Conservation (phyloP, 1,139 yeast species). For the Yamadazyma membranifaciens region DNA sequence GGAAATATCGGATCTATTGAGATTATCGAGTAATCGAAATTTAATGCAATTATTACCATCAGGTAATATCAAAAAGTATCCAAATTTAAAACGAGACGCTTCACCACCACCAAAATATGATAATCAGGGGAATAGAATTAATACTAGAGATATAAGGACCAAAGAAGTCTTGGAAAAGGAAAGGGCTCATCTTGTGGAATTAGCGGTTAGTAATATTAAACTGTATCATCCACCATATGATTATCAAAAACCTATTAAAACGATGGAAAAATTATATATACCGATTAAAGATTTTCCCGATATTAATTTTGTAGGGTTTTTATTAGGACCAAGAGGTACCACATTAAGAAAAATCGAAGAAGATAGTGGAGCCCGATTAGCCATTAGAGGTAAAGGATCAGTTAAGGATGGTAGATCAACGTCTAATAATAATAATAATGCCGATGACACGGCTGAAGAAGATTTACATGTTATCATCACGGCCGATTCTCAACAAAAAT, state of each 20-base stretch:
- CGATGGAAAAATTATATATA: slow-evolving; percentile 78
- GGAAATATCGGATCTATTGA: slow-evolving; percentile 54
- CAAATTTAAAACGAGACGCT: slow-evolving; percentile 56
- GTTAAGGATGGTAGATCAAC: slow-evolving; percentile 83
- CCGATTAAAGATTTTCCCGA: slow-evolving; percentile 90
- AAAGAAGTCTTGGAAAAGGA: slow-evolving; percentile 69
- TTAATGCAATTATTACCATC: slow-evolving; percentile 38
- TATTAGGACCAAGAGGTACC: slow-evolving; percentile 95
- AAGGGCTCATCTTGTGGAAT: slow-evolving; percentile 71
- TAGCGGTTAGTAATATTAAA: slow-evolving; percentile 72
- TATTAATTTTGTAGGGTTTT: slow-evolving; percentile 85
- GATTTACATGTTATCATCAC: slow-evolving; percentile 87
- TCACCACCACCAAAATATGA: slow-evolving; percentile 96
- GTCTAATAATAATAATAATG: slow-evolving; percentile 16
- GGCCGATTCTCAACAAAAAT: slow-evolving; percentile 77
- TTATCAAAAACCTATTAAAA: slow-evolving; percentile 67
- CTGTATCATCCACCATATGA: slow-evolving; percentile 78
- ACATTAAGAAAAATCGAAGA: slow-evolving; percentile 80
- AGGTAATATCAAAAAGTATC: slow-evolving; percentile 19
- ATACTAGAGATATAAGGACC: slow-evolving; percentile 75
- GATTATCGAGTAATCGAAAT: slow-evolving; percentile 54
- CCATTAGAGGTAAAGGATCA: slow-evolving; percentile 91
- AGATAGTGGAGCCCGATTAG: slow-evolving; percentile 81
- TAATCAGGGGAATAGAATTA: slow-evolving; percentile 72
- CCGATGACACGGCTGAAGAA: slow-evolving; percentile 43